Percentiles rank a stretch among this genome's conserved stretches.
Evolutionary conservation across 306 rosid species (phyloP).

Genomic region (Ormosia semicastrata): DNA sequence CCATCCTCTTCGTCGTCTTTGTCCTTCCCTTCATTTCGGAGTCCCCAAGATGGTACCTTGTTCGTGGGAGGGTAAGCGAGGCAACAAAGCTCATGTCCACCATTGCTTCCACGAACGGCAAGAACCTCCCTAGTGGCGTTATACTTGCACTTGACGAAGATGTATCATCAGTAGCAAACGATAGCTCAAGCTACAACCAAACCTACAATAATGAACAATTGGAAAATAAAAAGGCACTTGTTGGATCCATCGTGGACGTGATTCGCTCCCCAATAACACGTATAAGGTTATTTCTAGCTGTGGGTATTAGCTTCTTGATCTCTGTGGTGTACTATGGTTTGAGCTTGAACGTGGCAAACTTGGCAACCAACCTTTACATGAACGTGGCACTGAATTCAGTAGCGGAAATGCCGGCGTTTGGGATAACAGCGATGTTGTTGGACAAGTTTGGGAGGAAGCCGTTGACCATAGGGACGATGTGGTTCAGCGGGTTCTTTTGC

Average conservation of each 20-base stretch:
- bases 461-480: conserved; percentile 47
- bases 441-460: conserved; percentile 51
- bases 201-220: not conserved
- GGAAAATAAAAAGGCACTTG: conserved; percentile 18
- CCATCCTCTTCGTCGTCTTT: conserved; percentile 46
- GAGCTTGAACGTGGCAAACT: conserved; percentile 62
- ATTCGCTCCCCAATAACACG: conserved; percentile 50
- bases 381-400: conserved; percentile 54
- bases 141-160: conserved; percentile 54
- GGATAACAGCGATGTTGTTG: conserved; percentile 52
- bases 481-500: conserved; percentile 66
- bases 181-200: not conserved
- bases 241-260: conserved; percentile 54
- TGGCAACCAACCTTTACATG: conserved; percentile 53
- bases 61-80: conserved; percentile 45
- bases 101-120: conserved; percentile 46
- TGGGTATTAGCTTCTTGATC: conserved; percentile 52
- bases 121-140: conserved; percentile 43
- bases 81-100: conserved; percentile 54
- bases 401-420: conserved; percentile 66
- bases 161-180: not conserved
- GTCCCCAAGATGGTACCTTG: conserved; percentile 74
- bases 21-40: conserved; percentile 61
- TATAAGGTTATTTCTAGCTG: conserved; percentile 45
- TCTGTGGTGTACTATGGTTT: conserved; percentile 65